These are phyloP conservation scores for Pythium plurisporium DNA, from an alignment of 352 stramenopile species.

Conservation along the genomic window DNA sequence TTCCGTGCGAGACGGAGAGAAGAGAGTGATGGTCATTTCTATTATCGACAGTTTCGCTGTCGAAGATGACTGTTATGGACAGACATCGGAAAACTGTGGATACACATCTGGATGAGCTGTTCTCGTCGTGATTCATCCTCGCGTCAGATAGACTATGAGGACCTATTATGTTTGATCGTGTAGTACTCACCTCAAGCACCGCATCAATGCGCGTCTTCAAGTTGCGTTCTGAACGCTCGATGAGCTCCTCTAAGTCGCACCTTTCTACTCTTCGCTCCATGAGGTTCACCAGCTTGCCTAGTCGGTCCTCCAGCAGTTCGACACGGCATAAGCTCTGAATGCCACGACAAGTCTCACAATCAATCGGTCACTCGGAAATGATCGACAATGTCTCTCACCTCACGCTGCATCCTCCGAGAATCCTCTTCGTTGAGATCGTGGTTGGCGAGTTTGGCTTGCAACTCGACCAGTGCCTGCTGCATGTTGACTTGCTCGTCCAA, in stretches of 20 bases:
- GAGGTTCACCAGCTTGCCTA: slow-evolving; percentile 34
- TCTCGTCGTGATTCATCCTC: no score
- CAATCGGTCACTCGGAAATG: no score
- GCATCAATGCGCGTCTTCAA: slow-evolving; percentile 48
- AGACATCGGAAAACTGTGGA: slow-evolving; percentile 2
- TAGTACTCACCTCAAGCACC: slow-evolving; percentile 44
- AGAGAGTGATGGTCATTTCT: slow-evolving; percentile 20
- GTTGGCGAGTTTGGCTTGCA: slow-evolving; percentile 8
- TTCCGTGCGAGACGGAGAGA: slow-evolving; percentile 7
- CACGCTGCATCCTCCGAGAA: slow-evolving; percentile 1
- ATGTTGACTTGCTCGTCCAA: slow-evolving; percentile 34
- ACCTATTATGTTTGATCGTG: no score
- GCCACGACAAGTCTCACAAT: no score
- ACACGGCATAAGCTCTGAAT: no score
- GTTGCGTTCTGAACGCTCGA: slow-evolving; percentile 38
- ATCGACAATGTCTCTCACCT: slow-evolving; percentile 20
- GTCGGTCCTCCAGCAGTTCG: slow-evolving; percentile 31
- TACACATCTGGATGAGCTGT: slow-evolving; percentile 23
- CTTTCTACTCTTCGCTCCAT: slow-evolving; percentile 33
- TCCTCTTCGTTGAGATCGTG: slow-evolving; percentile 30
- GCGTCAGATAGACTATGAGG: no score
- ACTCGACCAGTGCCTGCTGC: slow-evolving; percentile 16
- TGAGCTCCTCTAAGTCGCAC: slow-evolving; percentile 30
- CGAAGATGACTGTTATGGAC: not conserved
- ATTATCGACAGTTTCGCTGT: slow-evolving; percentile 8